phyloP scores from a whole-genome alignment of 257 asterid genomes.

The Thymus quinquecostatus region DNA sequence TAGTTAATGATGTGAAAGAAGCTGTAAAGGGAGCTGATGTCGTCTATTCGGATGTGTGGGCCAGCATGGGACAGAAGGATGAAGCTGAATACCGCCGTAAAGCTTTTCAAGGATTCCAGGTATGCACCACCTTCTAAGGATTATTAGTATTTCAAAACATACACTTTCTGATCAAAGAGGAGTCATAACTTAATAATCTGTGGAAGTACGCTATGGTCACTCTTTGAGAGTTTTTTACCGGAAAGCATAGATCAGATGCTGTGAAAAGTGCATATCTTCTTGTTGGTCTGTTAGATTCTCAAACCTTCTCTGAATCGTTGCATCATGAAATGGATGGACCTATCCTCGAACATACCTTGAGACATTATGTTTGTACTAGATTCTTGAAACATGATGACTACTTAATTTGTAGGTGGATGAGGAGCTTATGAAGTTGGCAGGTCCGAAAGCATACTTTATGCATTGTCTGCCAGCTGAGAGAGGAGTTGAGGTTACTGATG shows the following conservation, averaged over 20 bases:
- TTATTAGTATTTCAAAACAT: background rate
- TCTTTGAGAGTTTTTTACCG: background rate
- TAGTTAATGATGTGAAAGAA: conserved; percentile 78
- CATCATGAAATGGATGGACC: background rate
- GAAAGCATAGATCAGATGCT: background rate
- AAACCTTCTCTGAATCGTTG: background rate
- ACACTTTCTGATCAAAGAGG: background rate
- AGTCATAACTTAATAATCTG: background rate
- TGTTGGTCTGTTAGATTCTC: background rate
- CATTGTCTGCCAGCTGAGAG: conserved; percentile 95
- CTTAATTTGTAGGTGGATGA: conserved; percentile 68
- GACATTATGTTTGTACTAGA: background rate
- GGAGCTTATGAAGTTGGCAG: conserved; percentile 85
- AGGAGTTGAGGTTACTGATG: conserved; percentile 79
- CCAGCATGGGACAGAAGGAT: conserved; percentile 98
- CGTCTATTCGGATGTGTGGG: conserved; percentile 97
- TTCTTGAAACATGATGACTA: conserved; percentile 10
- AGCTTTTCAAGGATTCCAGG: conserved; percentile 95
- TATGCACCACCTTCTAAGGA: conserved; percentile 33
- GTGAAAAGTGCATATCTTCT: background rate
- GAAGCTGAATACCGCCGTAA: conserved; percentile 90
- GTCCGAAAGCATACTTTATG: conserved; percentile 81
- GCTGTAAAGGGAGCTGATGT: conserved; percentile 95
- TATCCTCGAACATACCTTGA: too few species aligned
- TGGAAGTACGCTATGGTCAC: background rate